These are phyloP conservation scores for Kuraishia floccosa DNA, from an alignment of 805 yeast species.

Conservation along the genomic window DNA sequence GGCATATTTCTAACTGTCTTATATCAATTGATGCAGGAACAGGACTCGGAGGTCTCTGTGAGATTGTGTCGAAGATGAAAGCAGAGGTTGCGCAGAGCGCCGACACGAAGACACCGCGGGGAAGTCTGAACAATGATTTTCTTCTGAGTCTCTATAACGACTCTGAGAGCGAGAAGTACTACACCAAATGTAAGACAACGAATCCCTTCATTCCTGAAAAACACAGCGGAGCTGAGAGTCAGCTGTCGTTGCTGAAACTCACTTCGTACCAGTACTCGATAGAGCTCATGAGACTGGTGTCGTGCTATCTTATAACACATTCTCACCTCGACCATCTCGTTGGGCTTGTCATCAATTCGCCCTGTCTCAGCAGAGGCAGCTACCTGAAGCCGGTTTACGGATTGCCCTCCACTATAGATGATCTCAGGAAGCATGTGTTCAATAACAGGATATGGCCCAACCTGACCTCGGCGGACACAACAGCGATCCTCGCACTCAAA, in stretches of 20 bases:
- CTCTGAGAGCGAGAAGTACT: conserved; percentile 13
- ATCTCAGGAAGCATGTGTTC: conserved; percentile 46
- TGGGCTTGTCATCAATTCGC: conserved; percentile 62
- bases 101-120: background rate
- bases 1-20: conserved; percentile 21
- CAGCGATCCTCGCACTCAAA: conserved; percentile 1
- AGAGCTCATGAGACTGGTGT: conserved; percentile 22
- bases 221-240: too few species aligned
- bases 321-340: conserved; percentile 77
- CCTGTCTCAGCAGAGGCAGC: conserved; percentile 24
- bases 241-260: background rate
- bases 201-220: conserved; percentile 16
- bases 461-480: conserved; percentile 22
- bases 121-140: background rate
- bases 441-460: conserved; percentile 81
- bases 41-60: conserved; percentile 47
- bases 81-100: background rate
- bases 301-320: conserved; percentile 55
- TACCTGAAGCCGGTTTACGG: conserved; percentile 31
- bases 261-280: conserved; percentile 20
- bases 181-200: conserved; percentile 13
- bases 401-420: conserved; percentile 34
- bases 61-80: conserved; percentile 14
- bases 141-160: conserved; percentile 21
- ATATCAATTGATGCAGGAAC: conserved; percentile 75